These are phyloP conservation scores for Leucocoprinus sp. DNA, from an alignment of 768 basidiomycete species.

Conservation along the genomic window DNA sequence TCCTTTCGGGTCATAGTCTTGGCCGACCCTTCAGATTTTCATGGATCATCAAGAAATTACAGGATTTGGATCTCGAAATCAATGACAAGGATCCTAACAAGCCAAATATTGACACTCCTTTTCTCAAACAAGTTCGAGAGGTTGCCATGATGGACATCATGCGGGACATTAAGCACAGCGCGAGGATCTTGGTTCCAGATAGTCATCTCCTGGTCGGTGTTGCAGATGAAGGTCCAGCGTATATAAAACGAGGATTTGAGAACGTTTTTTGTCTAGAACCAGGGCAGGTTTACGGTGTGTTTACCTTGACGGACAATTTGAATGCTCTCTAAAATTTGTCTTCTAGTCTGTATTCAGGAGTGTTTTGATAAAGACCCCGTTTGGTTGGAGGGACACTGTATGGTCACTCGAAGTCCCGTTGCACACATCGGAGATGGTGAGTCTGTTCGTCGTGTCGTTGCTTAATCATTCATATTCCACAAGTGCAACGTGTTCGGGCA, in stretches of 20 bases:
- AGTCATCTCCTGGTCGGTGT: slow-evolving; percentile 71
- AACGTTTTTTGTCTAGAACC: slow-evolving; percentile 47
- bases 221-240: slow-evolving; percentile 74
- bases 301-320: neutral
- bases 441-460: slow-evolving; percentile 8
- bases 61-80: slow-evolving; percentile 33
- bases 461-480: neutral
- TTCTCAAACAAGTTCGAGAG: slow-evolving; percentile 48
- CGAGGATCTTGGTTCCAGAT: slow-evolving; percentile 62
- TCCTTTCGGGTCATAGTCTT: slow-evolving; percentile 42
- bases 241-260: slow-evolving; percentile 36
- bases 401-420: slow-evolving; percentile 66
- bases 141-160: slow-evolving; percentile 58
- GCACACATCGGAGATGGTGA: slow-evolving; percentile 69
- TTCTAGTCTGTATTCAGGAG: slow-evolving; percentile 51
- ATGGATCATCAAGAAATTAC: slow-evolving; percentile 42
- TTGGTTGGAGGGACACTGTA: slow-evolving; percentile 53
- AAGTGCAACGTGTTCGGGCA: slow-evolving; percentile 64
- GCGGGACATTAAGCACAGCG: slow-evolving; percentile 67
- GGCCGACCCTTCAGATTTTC: slow-evolving; percentile 41
- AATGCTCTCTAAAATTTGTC: neutral
- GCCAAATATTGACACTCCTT: slow-evolving; percentile 41
- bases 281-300: slow-evolving; percentile 61
- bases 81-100: slow-evolving; percentile 23
- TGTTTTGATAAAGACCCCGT: slow-evolving; percentile 38